Evolutionary conservation across 1,284 basidiomycete genomes (phyloP).

Genomic region (Trichosporon ovoides): DNA sequence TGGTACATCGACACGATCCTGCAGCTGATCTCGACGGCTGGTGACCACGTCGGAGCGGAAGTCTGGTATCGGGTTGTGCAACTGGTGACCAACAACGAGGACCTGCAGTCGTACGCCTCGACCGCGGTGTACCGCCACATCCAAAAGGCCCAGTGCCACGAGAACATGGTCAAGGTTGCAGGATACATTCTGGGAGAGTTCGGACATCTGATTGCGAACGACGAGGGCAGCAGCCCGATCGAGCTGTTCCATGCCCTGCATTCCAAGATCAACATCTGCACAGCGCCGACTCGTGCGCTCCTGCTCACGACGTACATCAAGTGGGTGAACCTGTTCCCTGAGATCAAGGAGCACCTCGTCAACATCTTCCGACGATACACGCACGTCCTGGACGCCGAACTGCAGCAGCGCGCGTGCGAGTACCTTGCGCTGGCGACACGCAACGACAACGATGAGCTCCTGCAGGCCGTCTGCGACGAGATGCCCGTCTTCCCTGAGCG

Average conservation of each 20-base stretch:
- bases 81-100: conserved; percentile 97
- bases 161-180: conserved; percentile 96
- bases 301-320: conserved; percentile 97
- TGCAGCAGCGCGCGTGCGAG: conserved; percentile 97
- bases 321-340: conserved; percentile 92
- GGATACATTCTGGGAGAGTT: conserved; percentile 97
- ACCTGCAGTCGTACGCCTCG: conserved; percentile 90
- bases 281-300: conserved; percentile 84
- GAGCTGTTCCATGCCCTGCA: conserved; percentile 94
- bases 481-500: conserved; percentile 98
- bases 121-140: conserved; percentile 89
- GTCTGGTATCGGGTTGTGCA: conserved; percentile 99
- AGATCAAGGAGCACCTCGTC: conserved; percentile 89
- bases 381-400: conserved; percentile 93
- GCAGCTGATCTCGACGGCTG: conserved; percentile 89
- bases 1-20: conserved; percentile 78
- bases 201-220: conserved; percentile 94
- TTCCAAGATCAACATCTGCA: conserved; percentile 91
- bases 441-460: conserved; percentile 79
- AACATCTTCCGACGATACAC: conserved; percentile 97
- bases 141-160: conserved; percentile 82
- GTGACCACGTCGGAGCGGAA: conserved; percentile 97
- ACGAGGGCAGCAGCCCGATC: conserved; percentile 82
- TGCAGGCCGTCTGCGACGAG: conserved; percentile 94
- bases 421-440: conserved; percentile 79